Evolutionary conservation across 2,329 filamentous ascomycete genomes (phyloP), one percentile per base, ranked within the genome.

Genomic region (Beauveria rudraprayagi): DNA sequence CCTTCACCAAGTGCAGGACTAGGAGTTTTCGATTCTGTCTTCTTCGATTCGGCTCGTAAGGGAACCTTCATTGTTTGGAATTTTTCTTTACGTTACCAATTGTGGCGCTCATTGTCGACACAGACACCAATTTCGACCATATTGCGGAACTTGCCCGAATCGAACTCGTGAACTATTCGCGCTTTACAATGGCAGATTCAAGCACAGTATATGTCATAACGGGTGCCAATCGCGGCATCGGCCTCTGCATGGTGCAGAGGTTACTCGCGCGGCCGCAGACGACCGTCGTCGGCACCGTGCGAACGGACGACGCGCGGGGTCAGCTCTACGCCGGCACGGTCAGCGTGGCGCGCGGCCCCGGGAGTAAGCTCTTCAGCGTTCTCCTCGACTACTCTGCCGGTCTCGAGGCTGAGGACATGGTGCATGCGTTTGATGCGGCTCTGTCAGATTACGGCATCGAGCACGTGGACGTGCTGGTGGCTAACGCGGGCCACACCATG

Each of bases 211-310:
- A 74, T 56, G 65, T 77, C 5, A 63, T 78, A 19, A 78, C 75
- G 0, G 75, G 76, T 47, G 73, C 67, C 10, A 78, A 78, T 59
- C 69, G 75, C 60, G 76, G 76, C 52, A 69, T 78, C 8, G 76
- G 76, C 3, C 65, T 70, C 9, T 75, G 75, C 1, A 66, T 78
- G 5, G 63, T 75, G 30, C 67, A 66, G 41, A 59, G 64, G 0
- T 71, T 78, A 50, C 70, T 80, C 1, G 72, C 78, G 37, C 81
- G 82, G 22, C 77, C 82, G 65, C 82, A 83, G 65, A 82, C 85
- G 67, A 83, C 70, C 2, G 67, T 76, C 51, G 68, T 78, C 22
- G 75, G 73, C 2, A 72, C 71, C 1, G 74, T 76, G 3, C 73
- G 76, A 16, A 66, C 69, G 53, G 64, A 69, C 3, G 40, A 63